These are phyloP conservation scores for Neonothopanus nambi DNA, from an alignment of 1,284 basidiomycete species.

Conservation along the genomic window DNA sequence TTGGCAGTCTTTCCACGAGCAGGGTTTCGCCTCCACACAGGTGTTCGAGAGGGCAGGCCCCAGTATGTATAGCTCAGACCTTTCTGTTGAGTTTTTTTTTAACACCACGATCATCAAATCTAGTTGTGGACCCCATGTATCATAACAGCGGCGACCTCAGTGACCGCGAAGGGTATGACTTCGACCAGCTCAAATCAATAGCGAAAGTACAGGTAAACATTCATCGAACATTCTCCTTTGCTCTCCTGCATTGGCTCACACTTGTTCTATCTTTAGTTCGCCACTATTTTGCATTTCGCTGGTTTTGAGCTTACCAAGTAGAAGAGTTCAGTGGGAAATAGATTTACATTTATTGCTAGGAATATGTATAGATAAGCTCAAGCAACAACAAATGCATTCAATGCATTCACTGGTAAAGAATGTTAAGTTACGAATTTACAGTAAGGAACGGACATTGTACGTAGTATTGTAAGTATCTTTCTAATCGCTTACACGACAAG, in stretches of 20 bases:
- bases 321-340: neutral
- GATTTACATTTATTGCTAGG: constrained; percentile 3
- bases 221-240: neutral
- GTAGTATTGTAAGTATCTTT: neutral
- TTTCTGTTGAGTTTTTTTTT: neutral
- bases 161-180: constrained; percentile 75
- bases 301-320: constrained; percentile 43
- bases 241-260: neutral
- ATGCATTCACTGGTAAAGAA: neutral
- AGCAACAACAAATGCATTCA: neutral
- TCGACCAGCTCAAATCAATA: constrained; percentile 77
- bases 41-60: constrained; percentile 82
- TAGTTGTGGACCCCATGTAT: constrained; percentile 84
- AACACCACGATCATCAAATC: constrained; percentile 9
- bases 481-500: too few relatives aligned
- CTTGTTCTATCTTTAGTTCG: constrained; percentile 39
- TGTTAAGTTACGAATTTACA: neutral
- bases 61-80: constrained; percentile 40
- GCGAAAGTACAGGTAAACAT: constrained; percentile 77
- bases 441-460: neutral
- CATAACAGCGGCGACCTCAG: constrained; percentile 83
- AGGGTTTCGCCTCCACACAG: constrained; percentile 82
- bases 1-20: constrained; percentile 72
- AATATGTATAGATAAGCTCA: neutral
- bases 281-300: constrained; percentile 50